Base-by-base conservation (phyloP, 805 yeast genomes). In the Torulaspora gathmanii region DNA sequence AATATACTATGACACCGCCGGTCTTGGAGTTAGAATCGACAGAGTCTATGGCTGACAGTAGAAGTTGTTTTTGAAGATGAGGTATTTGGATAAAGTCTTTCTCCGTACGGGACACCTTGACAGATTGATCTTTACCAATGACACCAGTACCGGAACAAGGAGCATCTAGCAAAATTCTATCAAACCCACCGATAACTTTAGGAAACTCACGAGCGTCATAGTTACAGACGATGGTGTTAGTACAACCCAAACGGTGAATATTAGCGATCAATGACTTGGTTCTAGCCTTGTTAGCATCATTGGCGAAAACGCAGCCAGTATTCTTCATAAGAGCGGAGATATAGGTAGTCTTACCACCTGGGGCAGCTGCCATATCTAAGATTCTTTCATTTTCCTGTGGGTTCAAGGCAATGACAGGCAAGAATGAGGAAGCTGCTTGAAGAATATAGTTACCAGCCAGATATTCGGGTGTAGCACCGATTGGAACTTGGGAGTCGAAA, bases 111-210 rank as follows among this genome's bases (percentile, higher is more conserved):
- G 85, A 83, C 11, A 86, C 83, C 69, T 93, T 93, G 51, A 93
- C 98, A 43, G 87, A 82, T 63, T 88, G 95, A 71, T 93, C 99
- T 71, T 93, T 93, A 49, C 96, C 93, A 63, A 93, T 93, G 56
- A 93, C 99, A 70, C 99, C 99, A 2, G 99, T 91, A 72, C 99
- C 99, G 5, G 99, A 89, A 71, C 99, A 93, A 54, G 99, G 99
- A 27, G 99, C 99, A 75, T 93, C 99, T 56, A 93, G 74, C 53
- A 93, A 71, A 31, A 93, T 82, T 69, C 99, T 80, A 67, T 93
- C 98, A 58, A 93, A 93, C 0, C 99, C 99, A 56, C 99, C 99
- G 64, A 93, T 88, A 29, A 93, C 97, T 66, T 88, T 88, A 40
- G 99, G 98, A 65, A 93, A 93, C 68, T 91, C 97, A 69, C 98